These are phyloP conservation scores for Cladophialophora psammophila DNA, from an alignment of 2,329 filamentous ascomycete genomes.

Conservation along the genomic window DNA sequence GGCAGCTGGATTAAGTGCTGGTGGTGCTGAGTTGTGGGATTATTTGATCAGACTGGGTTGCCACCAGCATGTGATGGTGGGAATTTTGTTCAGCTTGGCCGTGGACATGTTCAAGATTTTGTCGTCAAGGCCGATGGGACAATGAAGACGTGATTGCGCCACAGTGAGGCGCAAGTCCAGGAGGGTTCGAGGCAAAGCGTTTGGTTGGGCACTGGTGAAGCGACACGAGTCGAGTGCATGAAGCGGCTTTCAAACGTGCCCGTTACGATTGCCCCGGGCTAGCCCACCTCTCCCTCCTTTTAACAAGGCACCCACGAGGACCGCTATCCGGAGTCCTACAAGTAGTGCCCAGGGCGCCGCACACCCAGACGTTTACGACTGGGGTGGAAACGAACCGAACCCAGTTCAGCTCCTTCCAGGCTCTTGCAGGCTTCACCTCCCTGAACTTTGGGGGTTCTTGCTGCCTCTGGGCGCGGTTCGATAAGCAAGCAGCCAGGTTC, in stretches of 20 bases:
- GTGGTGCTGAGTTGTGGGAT: neutral
- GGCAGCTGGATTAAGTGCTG: neutral
- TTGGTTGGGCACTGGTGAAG: constrained; percentile 12
- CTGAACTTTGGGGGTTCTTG: neutral
- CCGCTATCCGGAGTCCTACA: constrained; percentile 5
- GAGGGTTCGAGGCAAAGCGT: neutral
- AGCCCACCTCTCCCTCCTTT: constrained; percentile 1
- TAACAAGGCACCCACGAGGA: constrained; percentile 10
- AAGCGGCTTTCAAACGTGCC: constrained; percentile 8
- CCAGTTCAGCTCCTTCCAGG: constrained; percentile 15
- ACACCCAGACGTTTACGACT: neutral
- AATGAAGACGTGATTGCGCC: constrained; percentile 9
- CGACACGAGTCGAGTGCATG: constrained; percentile 2
- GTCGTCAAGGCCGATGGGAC: neutral
- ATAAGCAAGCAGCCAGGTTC: neutral
- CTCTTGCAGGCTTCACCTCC: constrained; percentile 4
- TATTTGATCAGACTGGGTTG: constrained; percentile 1
- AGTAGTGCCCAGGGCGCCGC: constrained; percentile 3
- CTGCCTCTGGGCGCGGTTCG: neutral
- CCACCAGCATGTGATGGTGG: constrained; percentile 4
- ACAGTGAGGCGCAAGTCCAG: constrained; percentile 24
- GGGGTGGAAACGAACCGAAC: constrained; percentile 19
- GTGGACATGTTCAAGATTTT: neutral
- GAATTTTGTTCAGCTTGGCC: neutral
- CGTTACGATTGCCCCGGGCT: neutral